Conservation (phyloP, 768 basidiomycete species). For the Crucibulum laeve region DNA sequence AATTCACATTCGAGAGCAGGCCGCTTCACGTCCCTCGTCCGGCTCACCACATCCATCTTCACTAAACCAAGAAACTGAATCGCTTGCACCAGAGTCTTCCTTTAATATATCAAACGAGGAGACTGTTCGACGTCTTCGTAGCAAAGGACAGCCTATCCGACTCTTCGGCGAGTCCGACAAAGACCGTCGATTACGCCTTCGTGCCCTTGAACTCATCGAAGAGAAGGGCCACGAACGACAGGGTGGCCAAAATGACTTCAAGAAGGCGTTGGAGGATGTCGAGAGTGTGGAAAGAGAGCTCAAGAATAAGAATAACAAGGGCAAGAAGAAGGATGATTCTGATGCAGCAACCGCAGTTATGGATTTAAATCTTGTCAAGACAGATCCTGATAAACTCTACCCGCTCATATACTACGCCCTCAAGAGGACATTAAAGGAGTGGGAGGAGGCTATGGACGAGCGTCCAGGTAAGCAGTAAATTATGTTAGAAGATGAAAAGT, state of each 20-base stretch:
- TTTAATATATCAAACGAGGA: constrained; percentile 96
- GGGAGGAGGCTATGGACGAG: constrained; percentile 94
- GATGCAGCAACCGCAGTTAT: constrained; percentile 50
- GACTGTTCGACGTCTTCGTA: constrained; percentile 80
- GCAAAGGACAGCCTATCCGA: constrained; percentile 91
- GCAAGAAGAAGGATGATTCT: constrained; percentile 64
- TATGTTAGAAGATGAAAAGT: background rate
- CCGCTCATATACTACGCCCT: constrained; percentile 96
- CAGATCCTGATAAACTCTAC: constrained; percentile 92
- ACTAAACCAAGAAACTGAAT: constrained; percentile 28
- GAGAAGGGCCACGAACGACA: constrained; percentile 77
- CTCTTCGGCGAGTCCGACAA: constrained; percentile 95
- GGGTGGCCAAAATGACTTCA: constrained; percentile 94
- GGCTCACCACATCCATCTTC: constrained; percentile 32
- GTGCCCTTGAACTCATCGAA: constrained; percentile 94
- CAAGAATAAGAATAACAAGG: constrained; percentile 52
- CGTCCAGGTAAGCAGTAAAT: constrained; percentile 64
- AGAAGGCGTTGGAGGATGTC: constrained; percentile 82
- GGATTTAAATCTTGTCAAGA: constrained; percentile 79
- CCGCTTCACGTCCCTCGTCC: constrained; percentile 32
- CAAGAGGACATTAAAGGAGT: constrained; percentile 90
- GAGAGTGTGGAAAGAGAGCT: constrained; percentile 72
- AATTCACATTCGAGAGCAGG: constrained; percentile 45
- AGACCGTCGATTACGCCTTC: constrained; percentile 82
- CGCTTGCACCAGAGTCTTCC: constrained; percentile 42